Evolutionary conservation across 495 filamentous ascomycete genomes (phyloP).

Genomic region (Lepraria neglecta): DNA sequence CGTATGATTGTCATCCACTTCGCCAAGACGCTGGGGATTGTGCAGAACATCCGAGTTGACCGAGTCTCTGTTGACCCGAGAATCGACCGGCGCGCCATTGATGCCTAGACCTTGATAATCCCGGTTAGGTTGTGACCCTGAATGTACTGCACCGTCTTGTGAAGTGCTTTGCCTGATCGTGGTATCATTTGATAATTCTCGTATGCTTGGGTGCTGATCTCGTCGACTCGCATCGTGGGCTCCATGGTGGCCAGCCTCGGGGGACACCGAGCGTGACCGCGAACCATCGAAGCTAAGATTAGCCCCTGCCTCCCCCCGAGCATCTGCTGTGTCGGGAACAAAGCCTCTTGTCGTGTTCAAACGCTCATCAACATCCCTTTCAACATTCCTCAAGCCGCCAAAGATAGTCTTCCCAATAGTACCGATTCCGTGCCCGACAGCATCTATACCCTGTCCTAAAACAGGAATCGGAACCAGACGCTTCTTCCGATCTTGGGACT

Average conservation of each 20-base stretch:
- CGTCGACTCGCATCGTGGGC: conserved; percentile 5
- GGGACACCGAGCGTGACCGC: conserved; percentile 1
- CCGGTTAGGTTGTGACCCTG: not conserved
- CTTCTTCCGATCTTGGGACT: conserved; percentile 32
- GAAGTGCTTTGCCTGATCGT: conserved; percentile 13
- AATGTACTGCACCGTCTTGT: not conserved
- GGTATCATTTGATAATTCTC: conserved; percentile 5
- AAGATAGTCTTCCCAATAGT: conserved; percentile 50
- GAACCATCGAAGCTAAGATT: conserved; percentile 2
- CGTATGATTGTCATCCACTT: conserved; percentile 19
- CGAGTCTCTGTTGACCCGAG: conserved; percentile 7
- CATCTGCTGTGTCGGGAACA: conserved; percentile 3
- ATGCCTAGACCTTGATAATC: conserved; percentile 13
- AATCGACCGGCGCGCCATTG: conserved; percentile 7
- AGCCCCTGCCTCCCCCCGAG: not conserved
- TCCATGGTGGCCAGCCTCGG: not conserved
- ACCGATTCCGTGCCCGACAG: conserved; percentile 58
- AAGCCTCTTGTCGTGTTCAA: conserved; percentile 9
- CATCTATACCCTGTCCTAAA: conserved; percentile 39
- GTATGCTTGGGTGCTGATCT: not conserved
- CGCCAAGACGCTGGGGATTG: conserved; percentile 11
- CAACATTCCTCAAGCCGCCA: conserved; percentile 44
- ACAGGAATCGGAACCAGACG: conserved; percentile 36
- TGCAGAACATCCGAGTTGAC: conserved; percentile 4
- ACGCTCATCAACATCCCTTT: conserved; percentile 13